Evolutionary conservation across 2,329 filamentous ascomycete genomes (phyloP).

Genomic region (Penicillium sclerotiorum): DNA sequence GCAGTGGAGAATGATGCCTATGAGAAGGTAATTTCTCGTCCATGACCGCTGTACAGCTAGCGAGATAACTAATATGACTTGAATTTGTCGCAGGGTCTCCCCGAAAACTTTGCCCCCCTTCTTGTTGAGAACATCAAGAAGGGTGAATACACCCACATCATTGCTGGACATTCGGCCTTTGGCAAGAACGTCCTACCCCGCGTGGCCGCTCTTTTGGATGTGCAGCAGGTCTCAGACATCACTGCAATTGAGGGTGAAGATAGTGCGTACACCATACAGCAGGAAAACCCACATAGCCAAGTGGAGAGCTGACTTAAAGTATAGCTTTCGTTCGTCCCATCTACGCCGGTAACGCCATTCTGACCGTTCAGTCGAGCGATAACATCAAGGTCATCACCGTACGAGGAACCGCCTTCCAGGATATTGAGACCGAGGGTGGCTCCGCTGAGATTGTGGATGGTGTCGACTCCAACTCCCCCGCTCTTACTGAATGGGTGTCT

Average conservation of each 20-base stretch:
- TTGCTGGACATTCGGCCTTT: slow-evolving; percentile 90
- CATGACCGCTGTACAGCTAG: background rate
- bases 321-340: slow-evolving; percentile 88
- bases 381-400: slow-evolving; percentile 86
- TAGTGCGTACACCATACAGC: slow-evolving; percentile 53
- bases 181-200: slow-evolving; percentile 93
- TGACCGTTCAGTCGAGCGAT: slow-evolving; percentile 90
- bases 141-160: slow-evolving; percentile 87
- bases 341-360: slow-evolving; percentile 95
- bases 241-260: slow-evolving; percentile 84
- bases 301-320: slow-evolving; percentile 20
- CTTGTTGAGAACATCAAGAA: slow-evolving; percentile 97
- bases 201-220: slow-evolving; percentile 86
- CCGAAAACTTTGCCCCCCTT: slow-evolving; percentile 92
- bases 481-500: slow-evolving; percentile 82
- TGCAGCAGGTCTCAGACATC: slow-evolving; percentile 92
- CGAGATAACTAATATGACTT: background rate
- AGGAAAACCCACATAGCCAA: slow-evolving; percentile 19
- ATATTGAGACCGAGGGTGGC: slow-evolving; percentile 70
- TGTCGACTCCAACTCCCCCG: slow-evolving; percentile 75
- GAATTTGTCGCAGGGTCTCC: slow-evolving; percentile 65
- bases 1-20: slow-evolving; percentile 86
- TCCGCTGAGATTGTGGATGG: slow-evolving; percentile 79
- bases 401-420: slow-evolving; percentile 86
- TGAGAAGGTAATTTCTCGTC: slow-evolving; percentile 68